Evolutionary conservation across 2,329 filamentous ascomycete species (phyloP), one percentile per base, ranked within the genome.

Genomic region (Davidsoniella australis): DNA sequence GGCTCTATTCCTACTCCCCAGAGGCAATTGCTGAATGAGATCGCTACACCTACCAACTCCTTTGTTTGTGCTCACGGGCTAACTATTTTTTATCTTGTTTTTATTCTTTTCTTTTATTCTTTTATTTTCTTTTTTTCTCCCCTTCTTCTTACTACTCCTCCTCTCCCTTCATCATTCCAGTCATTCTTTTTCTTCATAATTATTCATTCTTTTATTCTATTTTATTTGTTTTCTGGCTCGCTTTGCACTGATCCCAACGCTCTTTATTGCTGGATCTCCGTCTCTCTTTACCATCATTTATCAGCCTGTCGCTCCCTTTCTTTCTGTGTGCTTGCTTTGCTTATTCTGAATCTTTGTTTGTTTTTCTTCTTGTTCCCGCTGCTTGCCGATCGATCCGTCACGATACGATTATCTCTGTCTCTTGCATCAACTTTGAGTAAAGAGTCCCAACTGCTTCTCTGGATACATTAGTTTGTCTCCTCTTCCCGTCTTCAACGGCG

Each of bases 111-210:
- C 14, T 42, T 42, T 54, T 29, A 4, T 23, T 18, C 10, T 45
- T 9, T 42, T 42, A 6, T 42, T 42, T 54, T n/a, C n/a, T 53
- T 12, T 33, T 33, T 4, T 12, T 33, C 12, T 12, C 29, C 57
- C 51, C 47, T 55, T 55, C 47, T 48, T 54, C 41, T 51, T 48
- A 53, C 20, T 38, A 8, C 7, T 36, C 8, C 33, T 38, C 33
- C 14, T 37, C 33, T 54, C 41, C 39, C 47, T 41, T 29, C 47
- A 44, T 33, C 29, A 12, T 33, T 33, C 29, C 29, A 33, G 12
- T 20, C 17, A 26, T 24, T 45, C 45, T 47, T 49, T 52, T 49
- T 42, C 41, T 47, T 37, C 36, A 49, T 42, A 20, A 42, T 37
- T 46, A 37, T 29, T 23, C 33, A 14, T 41, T 14, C 39, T 29